Conservation (phyloP, 257 asterid species). For the Nyctanthes arbortristis region DNA sequence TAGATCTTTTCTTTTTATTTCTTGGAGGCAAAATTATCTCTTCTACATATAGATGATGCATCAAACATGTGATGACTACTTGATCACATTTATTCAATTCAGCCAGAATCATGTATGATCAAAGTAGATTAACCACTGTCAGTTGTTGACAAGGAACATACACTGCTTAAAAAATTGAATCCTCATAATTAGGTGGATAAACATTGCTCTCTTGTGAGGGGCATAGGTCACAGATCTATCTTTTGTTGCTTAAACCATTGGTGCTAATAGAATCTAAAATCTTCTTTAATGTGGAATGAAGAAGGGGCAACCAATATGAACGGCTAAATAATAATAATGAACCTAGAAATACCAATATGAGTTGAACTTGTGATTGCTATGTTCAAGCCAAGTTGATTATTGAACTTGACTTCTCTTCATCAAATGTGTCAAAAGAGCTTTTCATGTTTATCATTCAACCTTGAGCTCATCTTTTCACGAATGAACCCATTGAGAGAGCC, state of each 20-base stretch:
- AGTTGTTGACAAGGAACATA: too few relatives aligned
- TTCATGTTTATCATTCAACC: neutral
- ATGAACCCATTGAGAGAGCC: neutral
- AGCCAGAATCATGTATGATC: neutral
- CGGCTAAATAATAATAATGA: neutral
- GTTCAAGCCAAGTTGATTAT: neutral
- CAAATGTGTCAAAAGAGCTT: neutral
- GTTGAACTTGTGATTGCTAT: neutral
- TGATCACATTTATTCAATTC: neutral
- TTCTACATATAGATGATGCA: neutral
- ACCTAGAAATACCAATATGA: neutral
- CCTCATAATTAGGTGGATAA: neutral
- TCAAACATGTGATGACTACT: neutral
- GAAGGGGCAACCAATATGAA: neutral
- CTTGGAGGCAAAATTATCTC: neutral
- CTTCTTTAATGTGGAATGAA: neutral
- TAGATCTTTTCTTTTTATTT: neutral
- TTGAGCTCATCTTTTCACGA: neutral
- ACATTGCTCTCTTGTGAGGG: neutral
- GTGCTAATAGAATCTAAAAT: neutral
- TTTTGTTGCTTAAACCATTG: neutral
- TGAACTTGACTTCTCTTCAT: neutral
- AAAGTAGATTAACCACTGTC: neutral
- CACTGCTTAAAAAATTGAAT: neutral
- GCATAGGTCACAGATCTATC: neutral